phyloP scores from a whole-genome alignment of 768 basidiomycete genomes.

The Pisolithus tinctorius region DNA sequence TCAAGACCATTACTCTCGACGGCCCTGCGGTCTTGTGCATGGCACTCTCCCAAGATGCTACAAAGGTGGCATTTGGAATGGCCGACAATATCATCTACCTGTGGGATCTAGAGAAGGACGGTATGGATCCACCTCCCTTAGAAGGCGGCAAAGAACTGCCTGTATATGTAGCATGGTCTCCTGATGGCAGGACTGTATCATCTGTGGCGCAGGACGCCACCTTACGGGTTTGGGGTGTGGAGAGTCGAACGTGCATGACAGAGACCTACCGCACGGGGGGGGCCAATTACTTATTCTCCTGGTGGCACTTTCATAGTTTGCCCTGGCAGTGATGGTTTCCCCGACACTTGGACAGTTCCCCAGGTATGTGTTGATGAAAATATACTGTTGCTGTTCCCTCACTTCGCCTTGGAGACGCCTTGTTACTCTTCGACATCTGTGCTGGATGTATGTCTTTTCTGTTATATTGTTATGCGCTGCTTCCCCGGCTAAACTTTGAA shows the following conservation, averaged over 20 bases:
- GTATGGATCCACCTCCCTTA: neutral
- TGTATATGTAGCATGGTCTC: conserved; percentile 7
- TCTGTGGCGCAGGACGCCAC: neutral
- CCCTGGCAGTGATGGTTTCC: neutral
- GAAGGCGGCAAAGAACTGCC: neutral
- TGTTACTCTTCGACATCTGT: too few relatives aligned
- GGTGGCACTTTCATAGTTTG: neutral
- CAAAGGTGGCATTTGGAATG: conserved; percentile 7
- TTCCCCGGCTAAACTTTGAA: too few relatives aligned
- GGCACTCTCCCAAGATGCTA: conserved; percentile 5
- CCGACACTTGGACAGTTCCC: neutral
- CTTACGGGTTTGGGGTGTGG: neutral
- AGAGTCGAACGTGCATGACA: neutral
- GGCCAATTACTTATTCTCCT: neutral
- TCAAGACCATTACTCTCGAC: neutral
- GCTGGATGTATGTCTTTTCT: too few relatives aligned
- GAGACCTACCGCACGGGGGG: neutral
- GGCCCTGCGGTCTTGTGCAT: neutral
- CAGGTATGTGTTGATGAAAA: neutral
- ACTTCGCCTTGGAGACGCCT: neutral
- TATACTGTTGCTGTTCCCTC: neutral
- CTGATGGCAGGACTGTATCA: neutral
- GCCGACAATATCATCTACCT: conserved; percentile 8
- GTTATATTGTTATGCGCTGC: too few relatives aligned
- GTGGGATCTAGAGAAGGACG: conserved; percentile 4